Base-by-base conservation (phyloP, 2,329 filamentous ascomycete species). In the Beauveria rudraprayagi region DNA sequence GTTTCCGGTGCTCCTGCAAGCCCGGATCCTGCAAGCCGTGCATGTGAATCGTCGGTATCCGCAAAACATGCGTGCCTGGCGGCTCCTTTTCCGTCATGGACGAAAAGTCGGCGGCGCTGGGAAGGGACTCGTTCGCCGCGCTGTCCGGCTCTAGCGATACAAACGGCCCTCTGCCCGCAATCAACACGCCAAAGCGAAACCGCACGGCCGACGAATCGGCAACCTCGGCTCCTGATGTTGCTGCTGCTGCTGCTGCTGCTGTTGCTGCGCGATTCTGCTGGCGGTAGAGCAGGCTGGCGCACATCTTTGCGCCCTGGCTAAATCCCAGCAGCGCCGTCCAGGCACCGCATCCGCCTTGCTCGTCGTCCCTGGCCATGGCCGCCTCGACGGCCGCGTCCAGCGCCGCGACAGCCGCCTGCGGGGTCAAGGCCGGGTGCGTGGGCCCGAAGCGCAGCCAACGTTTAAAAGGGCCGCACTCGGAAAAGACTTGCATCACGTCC, bases 401-500 rank as follows among this genome's bases (percentile, higher is more conserved):
- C 61, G 73, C 71, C 34, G 68, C 67, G 24, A 74, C 67, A 17
- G 72, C 73, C 2, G 68, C 66, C 3, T 66, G 62, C 61, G 79
- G 75, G 62, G 83, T 80, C 22, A 82, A 72, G 43, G 77, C 72
- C 8, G 76, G 67, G 60, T 87, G 83, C 50, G 81, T 75, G 1
- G 79, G 78, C 22, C 82, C 72, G 83, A 84, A 88, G 56, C 84
- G 79, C 54, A 88, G 74, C 76, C 76, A 78, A 50, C 75, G 72
- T 63, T 76, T 75, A 71, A 88, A 91, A 0, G 88, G 87, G 0
- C 81, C 86, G 62, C 77, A 81, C 62, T 82, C 76, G 37, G 77
- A 78, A 70, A 89, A 90, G 3, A 88, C 84, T 10, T 79, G 72
- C 7, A 83, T 70, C 16, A 90, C 80, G 64, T 82, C 85, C 0